Evolutionary conservation across 352 stramenopile genomes (phyloP), one percentile per base, ranked within the genome.

Genomic region (Globisporangium recalcitrans): DNA sequence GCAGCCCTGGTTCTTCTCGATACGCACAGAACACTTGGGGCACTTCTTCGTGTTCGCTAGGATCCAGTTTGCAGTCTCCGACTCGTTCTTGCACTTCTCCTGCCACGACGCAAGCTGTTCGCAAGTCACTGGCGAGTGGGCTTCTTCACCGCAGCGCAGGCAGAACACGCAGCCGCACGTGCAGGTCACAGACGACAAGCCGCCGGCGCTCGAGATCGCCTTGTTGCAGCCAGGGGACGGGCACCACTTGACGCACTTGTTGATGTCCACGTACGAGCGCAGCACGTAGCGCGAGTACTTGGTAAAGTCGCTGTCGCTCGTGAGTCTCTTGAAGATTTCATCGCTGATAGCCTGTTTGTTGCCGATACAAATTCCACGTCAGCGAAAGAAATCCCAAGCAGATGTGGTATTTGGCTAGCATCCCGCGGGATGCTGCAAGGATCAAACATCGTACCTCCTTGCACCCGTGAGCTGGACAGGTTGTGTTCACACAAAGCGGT

Each of bases 1-100:
- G 80, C 97, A 99, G 24, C 98, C 98, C 67, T 99, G 96, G 75
- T 99, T 99, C 79, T 99, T 99, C 77, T 99, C 97, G 72, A 99
- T 99, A 55, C 97, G 91, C 64, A 96, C 97, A 22, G 85, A 86
- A 77, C 98, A 99, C 75, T 99, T 99, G 11, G 98, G 98, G 77
- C 98, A 99, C 60, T 97, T 97, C 81, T 99, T 99, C 36, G 97
- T 99, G 81, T 99, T 99, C 34, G 97, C 97, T 10, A 99, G 70
- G 54, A 99, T 99, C 97, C 97, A 99, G 75, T 99, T 99, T 49
- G 97, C 97, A 26, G 97, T 99, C 79, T 99, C 97, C 9, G 86
- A 98, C 74, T 99, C 97, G 60, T 99, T 99, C 32, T 85, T 72
- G 75, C 92, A 98, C 71, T 99, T 99, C 62, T 99, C 97, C 51